Evolutionary conservation across 2,329 filamentous ascomycete species (phyloP).

Genomic region (Sclerotiophoma versabilis): DNA sequence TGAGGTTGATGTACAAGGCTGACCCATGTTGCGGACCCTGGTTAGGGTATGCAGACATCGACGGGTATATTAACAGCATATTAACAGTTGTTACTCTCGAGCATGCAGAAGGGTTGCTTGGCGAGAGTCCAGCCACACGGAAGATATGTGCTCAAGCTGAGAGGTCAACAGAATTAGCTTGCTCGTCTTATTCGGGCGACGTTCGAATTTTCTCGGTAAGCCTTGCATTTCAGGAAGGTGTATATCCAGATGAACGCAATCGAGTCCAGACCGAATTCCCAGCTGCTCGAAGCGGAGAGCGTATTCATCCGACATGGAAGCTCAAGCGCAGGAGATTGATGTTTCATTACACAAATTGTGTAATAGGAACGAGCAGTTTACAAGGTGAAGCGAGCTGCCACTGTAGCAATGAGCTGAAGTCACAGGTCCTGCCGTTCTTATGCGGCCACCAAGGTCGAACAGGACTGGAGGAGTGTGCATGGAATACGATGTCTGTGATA

Average conservation of each 20-base stretch:
- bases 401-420: not conserved
- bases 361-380: slow-evolving; percentile 21
- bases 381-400: slow-evolving; percentile 14
- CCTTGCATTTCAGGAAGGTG: slow-evolving; percentile 17
- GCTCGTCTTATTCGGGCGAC: not conserved
- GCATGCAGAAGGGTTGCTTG: slow-evolving; percentile 9
- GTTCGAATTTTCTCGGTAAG: slow-evolving; percentile 9
- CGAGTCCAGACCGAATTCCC: slow-evolving; percentile 31
- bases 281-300: not conserved
- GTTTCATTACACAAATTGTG: slow-evolving; percentile 42
- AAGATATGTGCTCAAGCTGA: slow-evolving; percentile 17
- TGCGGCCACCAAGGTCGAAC: not conserved
- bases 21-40: slow-evolving; percentile 44
- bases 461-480: not conserved
- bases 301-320: slow-evolving; percentile 29
- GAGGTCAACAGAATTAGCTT: not conserved
- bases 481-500: not conserved
- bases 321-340: slow-evolving; percentile 40
- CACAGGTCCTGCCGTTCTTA: not conserved
- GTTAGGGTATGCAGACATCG: slow-evolving; percentile 45
- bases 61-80: slow-evolving; percentile 41
- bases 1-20: slow-evolving; percentile 22
- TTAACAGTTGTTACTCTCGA: slow-evolving; percentile 49
- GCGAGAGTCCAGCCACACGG: slow-evolving; percentile 3
- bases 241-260: slow-evolving; percentile 14